phyloP scores from a whole-genome alignment of 2,329 filamentous ascomycete species.

The Dendryphion nanum region DNA sequence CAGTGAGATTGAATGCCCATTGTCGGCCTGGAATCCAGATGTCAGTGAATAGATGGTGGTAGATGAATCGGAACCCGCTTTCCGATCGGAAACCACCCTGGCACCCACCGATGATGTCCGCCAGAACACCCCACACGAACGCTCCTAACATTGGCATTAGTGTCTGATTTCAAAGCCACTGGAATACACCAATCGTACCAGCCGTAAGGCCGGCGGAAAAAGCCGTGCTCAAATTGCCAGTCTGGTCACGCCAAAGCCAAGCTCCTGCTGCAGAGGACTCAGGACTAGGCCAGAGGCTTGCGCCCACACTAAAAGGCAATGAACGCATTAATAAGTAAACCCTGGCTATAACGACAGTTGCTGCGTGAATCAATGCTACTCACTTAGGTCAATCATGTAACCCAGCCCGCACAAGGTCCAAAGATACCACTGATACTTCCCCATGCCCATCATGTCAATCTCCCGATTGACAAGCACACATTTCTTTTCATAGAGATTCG shows the following conservation, averaged over 20 bases:
- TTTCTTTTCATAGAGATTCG: conserved; percentile 43
- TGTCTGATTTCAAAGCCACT: no score
- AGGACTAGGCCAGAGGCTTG: conserved; percentile 58
- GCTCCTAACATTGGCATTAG: no score
- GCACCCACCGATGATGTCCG: conserved; percentile 50
- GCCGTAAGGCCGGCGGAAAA: conserved; percentile 56
- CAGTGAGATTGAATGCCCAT: conserved; percentile 60
- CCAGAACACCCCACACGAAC: conserved; percentile 56
- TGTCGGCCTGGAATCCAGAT: conserved; percentile 28
- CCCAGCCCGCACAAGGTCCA: conserved; percentile 56
- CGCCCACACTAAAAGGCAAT: no score
- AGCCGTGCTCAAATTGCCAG: conserved; percentile 55
- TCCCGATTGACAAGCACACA: conserved; percentile 47
- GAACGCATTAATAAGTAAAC: no score
- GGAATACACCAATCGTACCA: conserved; percentile 39
- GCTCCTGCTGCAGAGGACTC: conserved; percentile 55
- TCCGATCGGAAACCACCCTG: conserved; percentile 1
- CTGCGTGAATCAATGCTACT: no score
- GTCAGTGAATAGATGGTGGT: no score
- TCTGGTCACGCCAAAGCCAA: conserved; percentile 49
- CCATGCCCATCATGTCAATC: conserved; percentile 55
- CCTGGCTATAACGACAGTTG: no score
- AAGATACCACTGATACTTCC: conserved; percentile 53
- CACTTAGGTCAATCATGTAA: conserved; percentile 55
- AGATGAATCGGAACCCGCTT: background rate